phyloP scores from a whole-genome alignment of 2,329 filamentous ascomycete genomes.

The Ceratocystis cacaofunesta region DNA sequence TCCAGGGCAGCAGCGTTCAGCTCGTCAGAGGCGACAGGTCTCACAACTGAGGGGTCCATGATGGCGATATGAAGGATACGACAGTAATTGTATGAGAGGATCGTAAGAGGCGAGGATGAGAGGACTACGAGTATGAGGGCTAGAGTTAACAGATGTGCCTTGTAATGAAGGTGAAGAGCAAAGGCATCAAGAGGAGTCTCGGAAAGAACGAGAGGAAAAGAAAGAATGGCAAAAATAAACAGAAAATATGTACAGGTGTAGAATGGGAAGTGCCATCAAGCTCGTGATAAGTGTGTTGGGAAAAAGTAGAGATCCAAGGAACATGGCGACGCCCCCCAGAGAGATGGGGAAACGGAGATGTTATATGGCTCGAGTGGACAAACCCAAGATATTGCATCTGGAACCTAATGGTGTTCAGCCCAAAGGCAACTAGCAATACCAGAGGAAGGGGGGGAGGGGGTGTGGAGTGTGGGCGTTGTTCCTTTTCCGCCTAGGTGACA shows the following conservation, averaged over 20 bases:
- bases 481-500: constrained; percentile 4
- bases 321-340: neutral
- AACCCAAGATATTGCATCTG: neutral
- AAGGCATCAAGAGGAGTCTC: neutral
- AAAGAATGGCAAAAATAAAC: neutral
- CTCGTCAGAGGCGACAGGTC: constrained; percentile 34
- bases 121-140: neutral
- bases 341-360: neutral
- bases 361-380: neutral
- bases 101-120: neutral
- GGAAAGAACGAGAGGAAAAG: neutral
- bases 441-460: neutral
- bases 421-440: neutral
- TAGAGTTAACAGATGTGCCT: neutral
- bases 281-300: neutral
- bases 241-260: neutral
- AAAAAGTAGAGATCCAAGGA: neutral
- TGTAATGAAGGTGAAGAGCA: neutral
- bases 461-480: neutral
- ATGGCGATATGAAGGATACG: neutral
- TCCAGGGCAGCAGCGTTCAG: constrained; percentile 63
- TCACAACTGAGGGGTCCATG: constrained; percentile 12
- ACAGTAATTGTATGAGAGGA: neutral
- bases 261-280: neutral
- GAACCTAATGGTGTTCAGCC: neutral